Evolutionary conservation across 106 monocot species (phyloP).

Genomic region (Triglochin maritima): DNA sequence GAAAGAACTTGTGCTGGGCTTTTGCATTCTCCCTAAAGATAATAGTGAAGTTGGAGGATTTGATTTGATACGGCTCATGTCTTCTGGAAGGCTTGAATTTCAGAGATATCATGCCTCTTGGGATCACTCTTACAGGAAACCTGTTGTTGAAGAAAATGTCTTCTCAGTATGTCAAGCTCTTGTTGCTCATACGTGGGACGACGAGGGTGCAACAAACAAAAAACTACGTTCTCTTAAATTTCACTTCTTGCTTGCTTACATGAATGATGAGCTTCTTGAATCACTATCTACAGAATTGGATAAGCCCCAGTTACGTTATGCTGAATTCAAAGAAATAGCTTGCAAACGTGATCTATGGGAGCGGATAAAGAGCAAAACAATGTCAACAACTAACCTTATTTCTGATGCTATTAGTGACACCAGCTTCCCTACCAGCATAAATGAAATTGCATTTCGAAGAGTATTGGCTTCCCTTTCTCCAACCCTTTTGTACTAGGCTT

Average conservation of each 20-base stretch:
- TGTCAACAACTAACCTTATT: conserved; percentile 10
- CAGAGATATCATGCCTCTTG: conserved; percentile 39
- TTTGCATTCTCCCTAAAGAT: conserved; percentile 34
- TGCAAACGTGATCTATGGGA: conserved; percentile 9
- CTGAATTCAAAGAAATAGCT: neutral
- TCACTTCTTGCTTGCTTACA: conserved; percentile 35
- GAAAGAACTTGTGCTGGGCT: conserved; percentile 46
- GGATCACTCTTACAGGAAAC: conserved; percentile 3
- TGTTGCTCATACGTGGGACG: neutral
- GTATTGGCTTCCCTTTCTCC: conserved; percentile 29
- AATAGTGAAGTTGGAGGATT: conserved; percentile 31
- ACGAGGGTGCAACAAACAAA: conserved; percentile 5
- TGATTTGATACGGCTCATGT: conserved; percentile 40
- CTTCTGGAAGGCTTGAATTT: conserved; percentile 71
- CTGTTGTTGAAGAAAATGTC: conserved; percentile 2
- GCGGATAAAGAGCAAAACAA: conserved; percentile 13
- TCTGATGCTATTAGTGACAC: conserved; percentile 33
- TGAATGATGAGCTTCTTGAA: conserved; percentile 40
- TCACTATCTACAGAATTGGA: conserved; percentile 4
- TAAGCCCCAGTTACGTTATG: conserved; percentile 1
- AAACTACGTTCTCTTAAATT: conserved; percentile 27
- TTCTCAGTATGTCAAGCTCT: conserved; percentile 3
- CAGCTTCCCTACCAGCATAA: conserved; percentile 42
- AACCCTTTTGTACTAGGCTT: conserved; percentile 40
- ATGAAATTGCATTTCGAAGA: conserved; percentile 56